Evolutionary conservation across 208 protist species (phyloP).

Genomic region (Trypanosoma rangeli): DNA sequence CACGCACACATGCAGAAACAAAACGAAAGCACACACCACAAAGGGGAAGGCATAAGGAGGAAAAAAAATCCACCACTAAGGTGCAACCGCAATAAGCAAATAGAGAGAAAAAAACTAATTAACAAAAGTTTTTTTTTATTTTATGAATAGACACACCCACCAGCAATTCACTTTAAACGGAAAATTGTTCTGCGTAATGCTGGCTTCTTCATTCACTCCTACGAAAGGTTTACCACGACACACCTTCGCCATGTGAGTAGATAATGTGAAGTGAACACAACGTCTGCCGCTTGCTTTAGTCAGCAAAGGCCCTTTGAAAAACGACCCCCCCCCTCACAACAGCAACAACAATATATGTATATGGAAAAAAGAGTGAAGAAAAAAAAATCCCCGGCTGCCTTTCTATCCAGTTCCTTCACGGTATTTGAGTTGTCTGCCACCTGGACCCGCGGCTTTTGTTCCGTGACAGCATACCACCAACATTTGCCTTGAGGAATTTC

Average conservation of each 20-base stretch:
- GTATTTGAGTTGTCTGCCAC: constrained; percentile 72
- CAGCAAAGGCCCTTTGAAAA: background rate
- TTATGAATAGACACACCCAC: background rate
- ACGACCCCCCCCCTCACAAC: background rate
- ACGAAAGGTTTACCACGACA: background rate
- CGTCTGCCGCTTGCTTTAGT: background rate
- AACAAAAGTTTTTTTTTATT: background rate
- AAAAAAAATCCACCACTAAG: background rate
- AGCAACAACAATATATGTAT: constrained; percentile 6
- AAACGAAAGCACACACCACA: too few relatives aligned
- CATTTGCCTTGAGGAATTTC: constrained; percentile 77
- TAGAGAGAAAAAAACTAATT: background rate
- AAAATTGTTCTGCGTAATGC: background rate
- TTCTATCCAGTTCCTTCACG: constrained; percentile 16
- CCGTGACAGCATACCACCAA: constrained; percentile 56
- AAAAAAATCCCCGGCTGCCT: constrained; percentile 5
- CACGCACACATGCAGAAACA: background rate
- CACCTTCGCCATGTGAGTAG: background rate
- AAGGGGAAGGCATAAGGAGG: background rate
- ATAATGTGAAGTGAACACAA: background rate
- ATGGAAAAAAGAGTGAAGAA: constrained; percentile 4
- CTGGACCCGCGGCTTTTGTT: constrained; percentile 45
- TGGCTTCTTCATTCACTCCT: constrained; percentile 5
- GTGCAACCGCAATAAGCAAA: background rate
- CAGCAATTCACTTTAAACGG: background rate